Percentiles rank a stretch among this genome's conserved stretches.
phyloP scores from a whole-genome alignment of 345 rosid species.

The Heritiera fomes region DNA sequence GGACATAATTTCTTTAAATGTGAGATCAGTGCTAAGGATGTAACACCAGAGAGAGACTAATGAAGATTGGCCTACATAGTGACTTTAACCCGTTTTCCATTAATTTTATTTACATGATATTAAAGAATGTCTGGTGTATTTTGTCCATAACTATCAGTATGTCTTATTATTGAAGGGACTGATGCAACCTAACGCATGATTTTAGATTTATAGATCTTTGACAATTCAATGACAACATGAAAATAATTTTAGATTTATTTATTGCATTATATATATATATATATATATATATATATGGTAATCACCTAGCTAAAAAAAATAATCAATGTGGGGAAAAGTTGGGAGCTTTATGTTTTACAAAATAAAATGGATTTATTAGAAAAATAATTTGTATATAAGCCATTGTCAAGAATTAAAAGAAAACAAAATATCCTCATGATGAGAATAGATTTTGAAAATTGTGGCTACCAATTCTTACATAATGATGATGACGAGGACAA shows the following conservation, averaged over 20 bases:
- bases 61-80: not conserved
- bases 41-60: not conserved
- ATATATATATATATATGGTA: no score
- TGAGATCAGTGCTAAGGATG: not conserved
- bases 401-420: not conserved
- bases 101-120: not conserved
- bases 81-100: not conserved
- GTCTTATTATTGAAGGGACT: not conserved
- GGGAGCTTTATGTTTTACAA: no score
- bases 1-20: not conserved
- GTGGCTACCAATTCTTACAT: not conserved
- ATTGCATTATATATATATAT: no score
- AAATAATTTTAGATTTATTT: no score
- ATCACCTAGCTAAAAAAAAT: no score
- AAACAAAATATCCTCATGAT: not conserved
- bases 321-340: no score
- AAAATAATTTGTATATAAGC: not conserved
- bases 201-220: no score
- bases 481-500: not conserved
- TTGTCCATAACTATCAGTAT: not conserved
- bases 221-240: no score
- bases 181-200: not conserved
- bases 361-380: no score
- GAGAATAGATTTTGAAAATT: not conserved
- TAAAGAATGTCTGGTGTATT: not conserved